A percentile compares a stretch with the other conserved stretches of the same genome.
Evolutionary conservation across 805 yeast genomes (phyloP).

Genomic region (Candida tallmaniae): DNA sequence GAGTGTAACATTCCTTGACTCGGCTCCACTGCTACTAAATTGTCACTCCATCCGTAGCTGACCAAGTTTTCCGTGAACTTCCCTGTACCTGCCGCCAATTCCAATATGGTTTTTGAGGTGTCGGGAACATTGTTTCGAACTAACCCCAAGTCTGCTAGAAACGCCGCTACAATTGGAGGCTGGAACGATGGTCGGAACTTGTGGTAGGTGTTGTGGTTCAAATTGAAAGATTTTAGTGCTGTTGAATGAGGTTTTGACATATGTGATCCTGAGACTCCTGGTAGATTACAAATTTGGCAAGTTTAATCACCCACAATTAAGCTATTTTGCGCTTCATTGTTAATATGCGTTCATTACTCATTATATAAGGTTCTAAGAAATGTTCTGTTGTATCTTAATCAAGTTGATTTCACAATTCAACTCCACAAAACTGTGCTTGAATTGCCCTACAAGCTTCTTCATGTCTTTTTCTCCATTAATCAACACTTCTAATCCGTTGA

Average conservation of each 20-base stretch:
- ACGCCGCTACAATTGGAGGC: constrained; percentile 36
- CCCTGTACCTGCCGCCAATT: constrained; percentile 63
- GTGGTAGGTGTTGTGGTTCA: constrained; percentile 51
- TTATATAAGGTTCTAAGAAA: constrained; percentile 2
- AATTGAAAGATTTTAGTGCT: constrained; percentile 46
- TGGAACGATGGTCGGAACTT: constrained; percentile 48
- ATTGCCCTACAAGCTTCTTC: constrained; percentile 15
- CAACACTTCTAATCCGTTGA: constrained; percentile 27
- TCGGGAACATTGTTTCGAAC: constrained; percentile 12
- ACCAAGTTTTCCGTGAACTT: constrained; percentile 49
- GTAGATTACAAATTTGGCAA: too few species aligned
- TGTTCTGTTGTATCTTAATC: constrained; percentile 1
- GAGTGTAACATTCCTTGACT: constrained; percentile 51
- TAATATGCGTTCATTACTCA: constrained; percentile 6
- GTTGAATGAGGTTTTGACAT: constrained; percentile 20
- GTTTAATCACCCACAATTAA: too few species aligned
- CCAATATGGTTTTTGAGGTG: constrained; percentile 31
- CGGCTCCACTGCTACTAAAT: constrained; percentile 49
- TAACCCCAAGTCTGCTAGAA: constrained; percentile 36
- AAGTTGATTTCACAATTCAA: constrained; percentile 23
- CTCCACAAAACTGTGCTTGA: constrained; percentile 19
- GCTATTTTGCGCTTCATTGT: too few species aligned
- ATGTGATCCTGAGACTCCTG: too few species aligned
- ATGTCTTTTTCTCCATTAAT: constrained; percentile 17
- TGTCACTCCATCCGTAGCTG: constrained; percentile 31